These are phyloP conservation scores for Penicillium sp. DNA, from an alignment of 2,329 filamentous ascomycete species.

Conservation along the genomic window DNA sequence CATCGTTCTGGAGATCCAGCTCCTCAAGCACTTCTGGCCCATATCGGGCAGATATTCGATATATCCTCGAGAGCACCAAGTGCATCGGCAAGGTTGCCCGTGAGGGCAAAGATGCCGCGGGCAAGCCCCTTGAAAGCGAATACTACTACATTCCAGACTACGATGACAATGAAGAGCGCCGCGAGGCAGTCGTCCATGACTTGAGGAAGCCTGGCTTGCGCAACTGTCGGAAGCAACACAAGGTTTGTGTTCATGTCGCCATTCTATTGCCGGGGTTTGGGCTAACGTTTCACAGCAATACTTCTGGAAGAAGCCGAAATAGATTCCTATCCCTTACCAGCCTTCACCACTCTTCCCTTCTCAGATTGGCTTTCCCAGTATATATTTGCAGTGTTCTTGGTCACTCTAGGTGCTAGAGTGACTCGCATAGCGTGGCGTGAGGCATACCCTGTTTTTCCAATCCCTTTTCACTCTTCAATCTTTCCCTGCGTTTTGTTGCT, in stretches of 20 bases:
- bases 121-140: slow-evolving; percentile 89
- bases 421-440: slow-evolving; percentile 46
- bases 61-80: slow-evolving; percentile 67
- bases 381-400: slow-evolving; percentile 34
- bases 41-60: slow-evolving; percentile 62
- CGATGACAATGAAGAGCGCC: slow-evolving; percentile 74
- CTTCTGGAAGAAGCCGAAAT: slow-evolving; percentile 66
- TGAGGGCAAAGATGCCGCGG: slow-evolving; percentile 92
- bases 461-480: slow-evolving; percentile 24
- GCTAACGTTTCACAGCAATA: slow-evolving; percentile 58
- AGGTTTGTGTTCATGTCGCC: slow-evolving; percentile 60
- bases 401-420: slow-evolving; percentile 25
- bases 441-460: slow-evolving; percentile 39
- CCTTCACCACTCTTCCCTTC: slow-evolving; percentile 5
- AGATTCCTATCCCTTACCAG: slow-evolving; percentile 14
- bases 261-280: slow-evolving; percentile 1
- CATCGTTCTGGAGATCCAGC: slow-evolving; percentile 55
- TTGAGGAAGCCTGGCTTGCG: slow-evolving; percentile 85
- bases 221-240: slow-evolving; percentile 91
- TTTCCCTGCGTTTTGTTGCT: slow-evolving; percentile 21
- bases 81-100: slow-evolving; percentile 87
- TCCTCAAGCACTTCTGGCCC: slow-evolving; percentile 47
- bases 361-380: slow-evolving; percentile 30
- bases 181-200: slow-evolving; percentile 78
- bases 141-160: slow-evolving; percentile 93